Evolutionary conservation across 345 rosid genomes (phyloP), one percentile per base, ranked within the genome.

Genomic region (Eucalyptus sp.): DNA sequence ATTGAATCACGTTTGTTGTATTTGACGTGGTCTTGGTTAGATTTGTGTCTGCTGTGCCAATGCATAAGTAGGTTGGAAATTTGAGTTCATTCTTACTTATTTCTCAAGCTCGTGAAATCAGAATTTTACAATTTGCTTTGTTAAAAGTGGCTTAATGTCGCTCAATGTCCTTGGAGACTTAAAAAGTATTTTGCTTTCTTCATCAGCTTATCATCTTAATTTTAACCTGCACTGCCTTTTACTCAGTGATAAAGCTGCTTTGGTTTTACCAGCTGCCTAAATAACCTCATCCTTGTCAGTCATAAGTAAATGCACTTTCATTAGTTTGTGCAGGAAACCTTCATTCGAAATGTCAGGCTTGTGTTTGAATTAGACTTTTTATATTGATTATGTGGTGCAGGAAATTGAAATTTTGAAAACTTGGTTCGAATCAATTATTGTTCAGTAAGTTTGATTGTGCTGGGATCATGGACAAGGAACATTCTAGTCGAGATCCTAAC

Each of bases 401-500:
- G 48, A 41, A 76, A 76, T 41, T 41, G 84, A 76, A 76, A 76
- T 18, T 48, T 49, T 90, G 89, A 52, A 86, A 81, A 88, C 68
- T 66, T 86, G 49, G 80, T 89, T 86, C 87, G 76, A 79, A 79
- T 41, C 87, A 90, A 87, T 89, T 90, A 84, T 51, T 86, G 87
- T 84, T 76, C 41, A 56, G 62, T 58, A 44, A 5, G 62, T 84
- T 80, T 64, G 87, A 79, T 86, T 58, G 88, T 89, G 66, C 68
- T 84, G 83, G 86, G 49, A 52, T 83, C 66, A 89, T 89, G 92
- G 92, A 92, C 86, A 89, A 91, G 84, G 91, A 89, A 33, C 88
- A 33, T 76, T 44, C 88, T 54, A 50, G 87, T 50, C 88, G 90
- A 18, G 89, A n/a, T 84, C 43, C 68, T 84, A 87, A 79, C 87